Percentiles rank a stretch among this genome's conserved stretches.
Evolutionary conservation across 352 stramenopile genomes (phyloP).

Genomic region (Phytopythium litorale): DNA sequence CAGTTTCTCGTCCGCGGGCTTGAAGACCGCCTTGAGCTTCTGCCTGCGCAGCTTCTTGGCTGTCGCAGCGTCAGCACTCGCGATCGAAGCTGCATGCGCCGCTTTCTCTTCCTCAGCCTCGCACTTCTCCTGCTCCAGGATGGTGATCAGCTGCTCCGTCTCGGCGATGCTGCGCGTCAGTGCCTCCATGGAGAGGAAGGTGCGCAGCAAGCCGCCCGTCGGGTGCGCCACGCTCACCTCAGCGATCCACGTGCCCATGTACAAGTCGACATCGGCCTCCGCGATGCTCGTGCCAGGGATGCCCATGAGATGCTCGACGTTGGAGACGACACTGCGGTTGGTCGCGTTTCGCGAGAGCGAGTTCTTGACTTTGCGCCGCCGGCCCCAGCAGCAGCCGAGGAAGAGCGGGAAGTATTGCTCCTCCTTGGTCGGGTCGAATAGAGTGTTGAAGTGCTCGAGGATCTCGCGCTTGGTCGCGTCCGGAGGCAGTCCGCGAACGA

Average conservation of each 20-base stretch:
- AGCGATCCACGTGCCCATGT: conserved; percentile 82
- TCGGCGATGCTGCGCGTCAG: conserved; percentile 58
- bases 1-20: conserved; percentile 32
- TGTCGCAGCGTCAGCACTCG: neutral
- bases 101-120: conserved; percentile 11
- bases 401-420: conserved; percentile 63
- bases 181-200: conserved; percentile 70
- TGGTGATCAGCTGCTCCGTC: conserved; percentile 43
- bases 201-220: conserved; percentile 64
- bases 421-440: conserved; percentile 68
- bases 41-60: conserved; percentile 23
- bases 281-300: conserved; percentile 21
- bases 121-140: conserved; percentile 49
- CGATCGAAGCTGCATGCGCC: conserved; percentile 12
- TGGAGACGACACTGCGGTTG: conserved; percentile 49
- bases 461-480: conserved; percentile 68
- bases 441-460: conserved; percentile 66
- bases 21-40: conserved; percentile 29
- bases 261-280: conserved; percentile 23
- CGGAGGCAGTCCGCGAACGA: conserved; percentile 57
- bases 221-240: conserved; percentile 81
- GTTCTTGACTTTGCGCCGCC: conserved; percentile 41
- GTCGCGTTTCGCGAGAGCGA: conserved; percentile 32
- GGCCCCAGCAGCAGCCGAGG: conserved; percentile 61
- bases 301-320: conserved; percentile 59